Conservation (phyloP, 2,329 filamentous ascomycete species). For the Gaeumannomyces sp. region DNA sequence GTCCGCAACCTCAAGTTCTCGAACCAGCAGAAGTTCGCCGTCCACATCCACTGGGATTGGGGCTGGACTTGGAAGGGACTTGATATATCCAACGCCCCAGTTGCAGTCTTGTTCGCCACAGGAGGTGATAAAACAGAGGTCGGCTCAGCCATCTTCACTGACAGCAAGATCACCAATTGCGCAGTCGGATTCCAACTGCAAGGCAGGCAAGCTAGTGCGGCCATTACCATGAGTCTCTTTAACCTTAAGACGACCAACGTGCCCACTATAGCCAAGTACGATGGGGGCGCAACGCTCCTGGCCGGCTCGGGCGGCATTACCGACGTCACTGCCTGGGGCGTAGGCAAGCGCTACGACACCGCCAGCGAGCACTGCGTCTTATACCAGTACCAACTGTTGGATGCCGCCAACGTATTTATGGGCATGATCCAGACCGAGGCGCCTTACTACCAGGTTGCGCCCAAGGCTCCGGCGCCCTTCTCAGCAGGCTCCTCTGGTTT, state of each 20-base stretch:
- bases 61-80: slow-evolving; percentile 12
- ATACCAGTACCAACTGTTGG: slow-evolving; percentile 40
- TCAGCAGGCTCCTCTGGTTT: slow-evolving; percentile 1
- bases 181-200: slow-evolving; percentile 10
- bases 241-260: slow-evolving; percentile 38
- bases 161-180: slow-evolving; percentile 14
- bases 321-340: slow-evolving; percentile 38
- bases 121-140: slow-evolving; percentile 16
- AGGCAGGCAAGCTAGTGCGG: slow-evolving; percentile 21
- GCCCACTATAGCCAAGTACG: slow-evolving; percentile 34
- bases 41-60: slow-evolving; percentile 13
- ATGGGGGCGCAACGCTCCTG: slow-evolving; percentile 37
- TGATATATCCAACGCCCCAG: slow-evolving; percentile 56
- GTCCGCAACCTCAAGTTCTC: slow-evolving; percentile 45
- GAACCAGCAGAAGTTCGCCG: slow-evolving; percentile 31
- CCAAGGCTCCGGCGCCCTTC: slow-evolving; percentile 33
- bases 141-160: slow-evolving; percentile 10
- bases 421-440: slow-evolving; percentile 34
- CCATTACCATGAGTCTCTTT: slow-evolving; percentile 39
- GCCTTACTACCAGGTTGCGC: slow-evolving; percentile 42
- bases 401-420: slow-evolving; percentile 39
- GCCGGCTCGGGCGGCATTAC: slow-evolving; percentile 35
- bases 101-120: slow-evolving; percentile 59
- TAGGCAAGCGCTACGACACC: slow-evolving; percentile 16
- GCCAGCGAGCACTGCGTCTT: slow-evolving; percentile 40